A percentile compares a stretch with the other conserved stretches of the same genome.
Conservation (phyloP, 192 early-diverging fungal species). For the Allomyces macrogynus region DNA sequence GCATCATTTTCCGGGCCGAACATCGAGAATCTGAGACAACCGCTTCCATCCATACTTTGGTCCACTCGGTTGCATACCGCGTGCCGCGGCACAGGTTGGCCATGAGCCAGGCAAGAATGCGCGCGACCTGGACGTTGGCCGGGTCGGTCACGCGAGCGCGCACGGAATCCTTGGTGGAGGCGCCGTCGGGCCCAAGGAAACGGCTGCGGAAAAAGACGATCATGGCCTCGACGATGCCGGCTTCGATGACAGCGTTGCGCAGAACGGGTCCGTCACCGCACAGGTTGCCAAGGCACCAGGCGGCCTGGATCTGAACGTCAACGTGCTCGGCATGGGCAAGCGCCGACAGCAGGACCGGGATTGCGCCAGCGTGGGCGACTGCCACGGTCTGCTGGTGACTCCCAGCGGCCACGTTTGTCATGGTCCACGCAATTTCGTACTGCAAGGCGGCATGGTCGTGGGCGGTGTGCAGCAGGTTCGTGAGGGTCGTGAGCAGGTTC, state of each 20-base stretch:
- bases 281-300: background rate
- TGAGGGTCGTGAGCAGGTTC: background rate
- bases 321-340: background rate
- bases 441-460: background rate
- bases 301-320: background rate
- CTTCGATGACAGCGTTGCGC: background rate
- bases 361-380: background rate
- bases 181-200: no score
- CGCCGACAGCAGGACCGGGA: background rate
- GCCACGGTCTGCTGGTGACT: background rate
- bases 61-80: background rate
- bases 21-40: no score
- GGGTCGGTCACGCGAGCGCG: background rate
- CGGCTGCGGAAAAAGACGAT: background rate
- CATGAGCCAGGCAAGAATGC: background rate
- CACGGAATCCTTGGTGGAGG: no score
- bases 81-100: background rate
- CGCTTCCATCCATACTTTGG: background rate
- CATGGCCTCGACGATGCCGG: background rate
- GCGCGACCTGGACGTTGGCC: background rate
- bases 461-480: background rate
- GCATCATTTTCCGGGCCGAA: no score
- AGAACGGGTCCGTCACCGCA: background rate
- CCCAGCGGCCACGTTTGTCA: background rate
- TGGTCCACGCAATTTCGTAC: background rate